Base-by-base conservation (phyloP, 2,329 filamentous ascomycete species). In the Colletotrichum trifolii region DNA sequence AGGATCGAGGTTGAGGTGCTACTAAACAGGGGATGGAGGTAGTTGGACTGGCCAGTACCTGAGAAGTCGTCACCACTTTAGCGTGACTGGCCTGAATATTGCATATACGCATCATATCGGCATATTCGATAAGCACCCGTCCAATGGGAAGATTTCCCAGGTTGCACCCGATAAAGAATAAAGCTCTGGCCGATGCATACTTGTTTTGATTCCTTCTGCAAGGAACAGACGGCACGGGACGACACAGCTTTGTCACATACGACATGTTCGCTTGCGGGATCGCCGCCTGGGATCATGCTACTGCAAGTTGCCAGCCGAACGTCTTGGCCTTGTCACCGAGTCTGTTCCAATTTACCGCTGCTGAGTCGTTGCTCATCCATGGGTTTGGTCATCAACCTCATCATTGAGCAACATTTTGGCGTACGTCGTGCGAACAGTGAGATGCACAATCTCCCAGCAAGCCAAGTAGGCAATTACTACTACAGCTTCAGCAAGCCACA, bases 401-500 rank as follows among this genome's bases (percentile, higher is more conserved):
- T 25, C 25, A 25, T 25, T 25, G 25, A 25, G 25, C 25, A 25
- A 25, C 25, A 25, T 25, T 25, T 36, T 13, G 5, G 10, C 11
- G 25, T 8, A n/a, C 7, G 39, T 36, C 36, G 36, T 55, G 49
- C 34, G 15, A 45, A 34, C 17, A 13, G 8, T n/a, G 33, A 45
- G 8, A 15, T 49, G 40, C 40, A 34, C 42, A 35, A 15, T 35
- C 43, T 52, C 60, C 49, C 49, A 40, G 33, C 11, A 17, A 54
- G 61, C 45, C 33, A 40, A 47, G n/a, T 35, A 10, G 43, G 40
- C 38, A 36, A 10, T 46, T 52, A 45, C 42, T 52, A 45, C 42
- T 58, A 38, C 49, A 52, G 57, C 45, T 62, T 47, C 62, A 65
- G 58, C 58, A 65, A 56, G 62, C 62, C 62, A 65, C 62, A 40